Base-by-base conservation (phyloP, 495 filamentous ascomycete genomes). In the Podospora anserina region DNA sequence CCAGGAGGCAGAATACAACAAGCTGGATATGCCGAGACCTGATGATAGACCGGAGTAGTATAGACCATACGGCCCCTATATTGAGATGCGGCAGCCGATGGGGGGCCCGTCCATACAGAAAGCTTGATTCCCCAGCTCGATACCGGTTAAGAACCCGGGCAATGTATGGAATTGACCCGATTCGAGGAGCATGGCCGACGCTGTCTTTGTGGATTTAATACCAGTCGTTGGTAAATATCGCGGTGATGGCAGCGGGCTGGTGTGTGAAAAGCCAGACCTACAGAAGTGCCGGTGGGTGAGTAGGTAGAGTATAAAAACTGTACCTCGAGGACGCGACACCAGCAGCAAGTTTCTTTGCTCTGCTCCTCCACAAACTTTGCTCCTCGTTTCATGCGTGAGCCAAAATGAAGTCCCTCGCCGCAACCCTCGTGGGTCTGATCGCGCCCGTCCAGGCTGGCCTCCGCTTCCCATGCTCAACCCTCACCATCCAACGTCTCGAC, bases 401-500 rank as follows among this genome's bases (percentile, higher is more conserved):
- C 39, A 34, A 28, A 6, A 68, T 68, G 66, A 68, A 68, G 60
- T 26, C 28, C 4, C 61, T 68, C 18, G 19, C 27, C n/a, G 61
- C 53, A 39, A 54, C 60, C 1, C 49, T 58, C 28, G 49, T 53
- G 28, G 55, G n/a, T 19, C n/a, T 58, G 55, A 68, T 68, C 66
- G 27, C 59, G 49, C 66, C 53, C 27, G 68, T 64, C 9, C 68
- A 66, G 19, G 68, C 68, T 49, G 68, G 64, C 19, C 68, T 70
- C 27, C 68, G 68, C 68, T 70, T 70, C 60, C 64, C 64, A 15
- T 70, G 68, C 64, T 66, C 68, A 44, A 70, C 68, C 27, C 16
- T 70, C 18, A 66, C 68, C 19, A 20, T 82, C 60, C 80, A 84
- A 61, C 79, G 82, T 16, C 70, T 84, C 27, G 81, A 81, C 66